Evolutionary conservation across 768 basidiomycete species (phyloP).

Genomic region (Suillus hirtellus): DNA sequence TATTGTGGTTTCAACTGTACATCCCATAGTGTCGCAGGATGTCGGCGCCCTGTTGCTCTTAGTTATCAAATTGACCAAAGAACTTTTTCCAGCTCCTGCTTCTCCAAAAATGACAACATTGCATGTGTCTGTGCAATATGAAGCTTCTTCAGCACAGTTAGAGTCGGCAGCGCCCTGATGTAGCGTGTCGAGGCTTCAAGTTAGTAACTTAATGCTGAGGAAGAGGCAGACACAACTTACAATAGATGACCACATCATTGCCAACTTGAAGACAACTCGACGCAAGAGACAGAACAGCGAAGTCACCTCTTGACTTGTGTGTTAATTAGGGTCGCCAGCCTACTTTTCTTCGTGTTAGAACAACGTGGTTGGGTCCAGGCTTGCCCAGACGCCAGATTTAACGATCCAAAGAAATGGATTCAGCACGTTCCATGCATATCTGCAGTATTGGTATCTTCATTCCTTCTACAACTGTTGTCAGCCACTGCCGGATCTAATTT

Average conservation of each 20-base stretch:
- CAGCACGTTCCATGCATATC: neutral
- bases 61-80: slow-evolving; percentile 41
- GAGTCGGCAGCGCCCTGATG: neutral
- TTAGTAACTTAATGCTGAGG: neutral
- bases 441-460: neutral
- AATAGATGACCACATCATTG: neutral
- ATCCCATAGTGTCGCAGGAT: slow-evolving; percentile 35
- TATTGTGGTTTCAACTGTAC: slow-evolving; percentile 32
- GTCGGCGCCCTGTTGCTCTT: slow-evolving; percentile 28
- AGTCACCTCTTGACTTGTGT: neutral
- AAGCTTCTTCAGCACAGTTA: neutral
- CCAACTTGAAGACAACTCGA: neutral
- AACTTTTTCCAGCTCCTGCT: slow-evolving; percentile 44
- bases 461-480: too few relatives aligned
- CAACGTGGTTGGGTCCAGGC: neutral
- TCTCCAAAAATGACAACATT: slow-evolving; percentile 50
- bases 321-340: neutral
- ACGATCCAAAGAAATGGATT: neutral
- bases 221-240: neutral
- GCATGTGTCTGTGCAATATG: slow-evolving; percentile 6
- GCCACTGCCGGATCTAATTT: neutral
- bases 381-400: neutral
- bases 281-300: neutral
- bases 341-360: neutral
- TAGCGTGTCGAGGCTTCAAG: neutral